Conservation (phyloP, 805 yeast genomes). For the Candida railenensis region DNA sequence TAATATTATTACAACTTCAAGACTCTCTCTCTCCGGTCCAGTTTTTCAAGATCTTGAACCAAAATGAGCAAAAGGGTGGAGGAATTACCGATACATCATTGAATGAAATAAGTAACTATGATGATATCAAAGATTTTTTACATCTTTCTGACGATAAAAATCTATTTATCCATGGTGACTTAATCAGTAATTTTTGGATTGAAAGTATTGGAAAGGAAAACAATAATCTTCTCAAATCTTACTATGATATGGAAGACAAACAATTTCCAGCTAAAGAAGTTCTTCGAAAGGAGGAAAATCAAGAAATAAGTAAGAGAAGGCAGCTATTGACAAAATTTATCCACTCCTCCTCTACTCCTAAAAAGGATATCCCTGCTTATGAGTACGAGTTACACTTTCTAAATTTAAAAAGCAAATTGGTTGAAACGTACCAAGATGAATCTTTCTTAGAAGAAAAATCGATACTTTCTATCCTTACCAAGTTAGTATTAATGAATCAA, state of each 20-base stretch:
- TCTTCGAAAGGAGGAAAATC: not conserved
- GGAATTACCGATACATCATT: constrained; percentile 30
- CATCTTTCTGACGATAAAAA: constrained; percentile 27
- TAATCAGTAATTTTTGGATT: constrained; percentile 39
- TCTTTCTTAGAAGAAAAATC: constrained; percentile 29
- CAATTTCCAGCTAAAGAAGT: constrained; percentile 1
- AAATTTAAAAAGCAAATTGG: constrained; percentile 29
- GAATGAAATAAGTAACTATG: constrained; percentile 13
- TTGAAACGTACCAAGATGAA: constrained; percentile 30
- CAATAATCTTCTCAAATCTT: constrained; percentile 23
- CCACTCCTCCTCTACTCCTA: constrained; percentile 17
- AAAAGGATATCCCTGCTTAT: constrained; percentile 18
- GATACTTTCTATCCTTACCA: constrained; percentile 21
- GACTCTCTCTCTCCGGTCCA: constrained; percentile 60
- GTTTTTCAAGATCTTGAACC: constrained; percentile 65
- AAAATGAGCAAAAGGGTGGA: constrained; percentile 30
- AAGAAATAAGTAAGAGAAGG: not conserved
- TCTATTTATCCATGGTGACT: constrained; percentile 34
- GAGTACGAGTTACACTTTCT: constrained; percentile 30
- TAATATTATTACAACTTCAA: constrained; percentile 55
- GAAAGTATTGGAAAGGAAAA: constrained; percentile 26
- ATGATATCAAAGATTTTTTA: constrained; percentile 14
- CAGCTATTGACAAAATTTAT: constrained; percentile 16
- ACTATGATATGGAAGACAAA: constrained; percentile 30
- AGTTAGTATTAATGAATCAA: constrained; percentile 35